Percentiles rank a stretch among this genome's conserved stretches.
Conservation (phyloP, 176 grass and related monocot species). For the Zea mays region DNA sequence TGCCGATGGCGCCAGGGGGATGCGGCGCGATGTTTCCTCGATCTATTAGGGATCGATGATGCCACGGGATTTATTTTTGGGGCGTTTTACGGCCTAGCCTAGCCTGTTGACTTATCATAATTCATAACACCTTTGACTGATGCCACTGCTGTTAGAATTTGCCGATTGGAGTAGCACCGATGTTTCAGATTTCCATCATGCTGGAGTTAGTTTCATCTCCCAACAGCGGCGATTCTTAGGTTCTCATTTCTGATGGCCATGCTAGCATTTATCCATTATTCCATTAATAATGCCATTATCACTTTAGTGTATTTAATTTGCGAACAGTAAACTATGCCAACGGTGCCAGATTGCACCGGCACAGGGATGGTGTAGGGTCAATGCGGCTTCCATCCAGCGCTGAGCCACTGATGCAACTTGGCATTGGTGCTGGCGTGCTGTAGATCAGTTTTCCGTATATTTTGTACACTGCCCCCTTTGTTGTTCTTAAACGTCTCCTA, state of each 20-base stretch:
- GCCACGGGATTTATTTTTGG: background rate
- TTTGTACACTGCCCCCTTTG: too few species aligned
- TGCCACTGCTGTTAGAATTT: background rate
- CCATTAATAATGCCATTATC: background rate
- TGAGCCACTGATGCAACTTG: too few species aligned
- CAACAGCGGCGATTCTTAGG: background rate
- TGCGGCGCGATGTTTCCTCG: background rate
- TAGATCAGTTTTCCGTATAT: too few species aligned
- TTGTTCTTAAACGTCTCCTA: too few species aligned
- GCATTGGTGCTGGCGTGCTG: too few species aligned
- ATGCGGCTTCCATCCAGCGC: background rate
- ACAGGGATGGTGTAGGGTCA: background rate
- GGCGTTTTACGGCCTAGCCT: background rate
- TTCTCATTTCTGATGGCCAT: background rate
- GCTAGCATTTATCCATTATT: background rate
- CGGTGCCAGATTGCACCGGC: background rate
- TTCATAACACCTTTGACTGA: background rate
- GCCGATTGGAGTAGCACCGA: background rate
- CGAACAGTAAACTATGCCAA: background rate
- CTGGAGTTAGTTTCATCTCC: background rate
- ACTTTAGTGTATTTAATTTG: background rate
- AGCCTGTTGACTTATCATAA: background rate
- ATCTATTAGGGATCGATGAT: background rate
- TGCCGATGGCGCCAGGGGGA: background rate
- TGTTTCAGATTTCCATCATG: background rate